Evolutionary conservation across 208 protist genomes (phyloP).

Genomic region (Vickermania spadyakhi): DNA sequence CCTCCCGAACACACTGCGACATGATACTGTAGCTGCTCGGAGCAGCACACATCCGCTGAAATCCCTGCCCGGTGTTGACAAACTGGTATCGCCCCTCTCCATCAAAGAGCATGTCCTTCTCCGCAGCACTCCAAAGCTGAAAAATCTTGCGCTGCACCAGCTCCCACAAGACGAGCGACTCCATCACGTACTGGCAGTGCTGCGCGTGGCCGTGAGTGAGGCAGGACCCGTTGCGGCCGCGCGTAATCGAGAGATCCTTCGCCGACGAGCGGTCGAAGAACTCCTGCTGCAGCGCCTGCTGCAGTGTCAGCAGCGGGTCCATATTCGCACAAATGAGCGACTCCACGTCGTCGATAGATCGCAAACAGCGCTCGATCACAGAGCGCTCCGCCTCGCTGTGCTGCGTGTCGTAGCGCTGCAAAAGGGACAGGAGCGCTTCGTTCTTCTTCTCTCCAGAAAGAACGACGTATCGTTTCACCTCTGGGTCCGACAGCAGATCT

Average conservation of each 20-base stretch:
- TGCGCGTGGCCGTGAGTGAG: slow-evolving; percentile 90
- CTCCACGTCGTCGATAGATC: slow-evolving; percentile 93
- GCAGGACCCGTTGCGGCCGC: slow-evolving; percentile 69
- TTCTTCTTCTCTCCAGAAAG: slow-evolving; percentile 40
- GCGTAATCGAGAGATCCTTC: slow-evolving; percentile 36
- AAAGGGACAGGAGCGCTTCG: slow-evolving; percentile 32
- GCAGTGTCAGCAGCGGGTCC: slow-evolving; percentile 54
- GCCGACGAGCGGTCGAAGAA: slow-evolving; percentile 25
- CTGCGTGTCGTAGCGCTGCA: slow-evolving; percentile 36
- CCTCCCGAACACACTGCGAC: slow-evolving; percentile 58
- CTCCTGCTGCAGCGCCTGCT: slow-evolving; percentile 34
- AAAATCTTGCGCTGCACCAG: slow-evolving; percentile 91
- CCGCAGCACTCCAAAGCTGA: slow-evolving; percentile 89
- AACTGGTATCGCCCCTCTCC: slow-evolving; percentile 54
- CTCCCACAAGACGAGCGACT: slow-evolving; percentile 94
- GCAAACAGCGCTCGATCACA: slow-evolving; percentile 80
- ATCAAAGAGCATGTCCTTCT: slow-evolving; percentile 89
- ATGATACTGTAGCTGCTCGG: slow-evolving; percentile 83
- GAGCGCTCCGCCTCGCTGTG: slow-evolving; percentile 16
- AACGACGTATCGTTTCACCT: slow-evolving; percentile 42
- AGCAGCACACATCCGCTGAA: slow-evolving; percentile 90
- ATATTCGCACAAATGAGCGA: slow-evolving; percentile 83
- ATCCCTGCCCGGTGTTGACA: slow-evolving; percentile 92
- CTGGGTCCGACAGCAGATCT: slow-evolving; percentile 53
- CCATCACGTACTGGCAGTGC: slow-evolving; percentile 93